Percentiles rank a stretch among this genome's conserved stretches.
phyloP scores from a whole-genome alignment of 2,329 filamentous ascomycete genomes.

The Curvularia sp. region DNA sequence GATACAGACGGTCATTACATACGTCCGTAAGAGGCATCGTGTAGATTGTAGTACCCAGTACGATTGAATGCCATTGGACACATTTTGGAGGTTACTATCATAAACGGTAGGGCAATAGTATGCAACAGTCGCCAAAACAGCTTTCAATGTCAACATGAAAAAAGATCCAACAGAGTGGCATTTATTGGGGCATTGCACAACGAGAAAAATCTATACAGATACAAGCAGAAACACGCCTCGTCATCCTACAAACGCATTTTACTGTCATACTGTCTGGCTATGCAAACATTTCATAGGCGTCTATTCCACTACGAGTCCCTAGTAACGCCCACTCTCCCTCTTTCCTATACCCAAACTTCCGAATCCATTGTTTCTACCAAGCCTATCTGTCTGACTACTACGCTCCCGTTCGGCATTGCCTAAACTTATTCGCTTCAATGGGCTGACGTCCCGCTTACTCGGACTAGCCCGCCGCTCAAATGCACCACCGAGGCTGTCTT shows the following conservation, averaged over 20 bases:
- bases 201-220: background rate
- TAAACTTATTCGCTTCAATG: constrained; percentile 55
- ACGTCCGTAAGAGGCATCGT: too few relatives aligned
- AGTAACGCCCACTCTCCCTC: constrained; percentile 40
- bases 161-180: background rate
- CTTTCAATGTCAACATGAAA: background rate
- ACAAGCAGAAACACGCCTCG: background rate
- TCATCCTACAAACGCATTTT: background rate
- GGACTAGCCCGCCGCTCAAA: constrained; percentile 47
- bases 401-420: constrained; percentile 27
- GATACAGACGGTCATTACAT: too few relatives aligned
- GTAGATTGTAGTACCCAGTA: too few relatives aligned
- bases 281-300: background rate
- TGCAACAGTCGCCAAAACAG: background rate
- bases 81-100: background rate
- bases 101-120: background rate
- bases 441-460: constrained; percentile 50
- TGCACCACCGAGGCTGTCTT: constrained; percentile 32
- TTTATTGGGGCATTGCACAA: background rate
- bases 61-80: too few relatives aligned
- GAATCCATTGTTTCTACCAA: constrained; percentile 34
- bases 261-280: background rate
- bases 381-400: constrained; percentile 27
- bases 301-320: background rate
- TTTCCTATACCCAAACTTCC: constrained; percentile 34